Percentiles rank a stretch among this genome's conserved stretches.
phyloP scores from a whole-genome alignment of 2,329 filamentous ascomycete genomes.

The Lizonia empirigonia region DNA sequence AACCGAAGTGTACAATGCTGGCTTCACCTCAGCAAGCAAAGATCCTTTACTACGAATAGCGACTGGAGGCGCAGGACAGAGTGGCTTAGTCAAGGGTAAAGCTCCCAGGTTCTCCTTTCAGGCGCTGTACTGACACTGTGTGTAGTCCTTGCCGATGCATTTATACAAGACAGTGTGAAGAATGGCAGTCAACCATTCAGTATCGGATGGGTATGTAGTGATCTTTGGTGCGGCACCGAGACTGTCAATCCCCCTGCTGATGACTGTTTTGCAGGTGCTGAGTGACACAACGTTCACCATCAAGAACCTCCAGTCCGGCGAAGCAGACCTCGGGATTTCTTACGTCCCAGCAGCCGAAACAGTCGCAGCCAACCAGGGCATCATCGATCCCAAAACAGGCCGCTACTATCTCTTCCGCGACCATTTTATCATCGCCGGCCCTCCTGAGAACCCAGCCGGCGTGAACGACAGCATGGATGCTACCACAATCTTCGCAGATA shows the following conservation, averaged over 20 bases:
- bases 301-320: conserved; percentile 49
- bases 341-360: conserved; percentile 53
- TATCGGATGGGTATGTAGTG: conserved; percentile 50
- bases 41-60: conserved; percentile 37
- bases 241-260: too few species aligned
- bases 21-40: conserved; percentile 13
- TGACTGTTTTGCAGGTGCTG: too few species aligned
- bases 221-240: too few species aligned
- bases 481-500: conserved; percentile 42
- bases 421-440: conserved; percentile 55
- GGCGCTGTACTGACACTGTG: background rate
- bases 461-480: conserved; percentile 40
- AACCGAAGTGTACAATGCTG: conserved; percentile 29
- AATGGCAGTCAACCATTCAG: conserved; percentile 45
- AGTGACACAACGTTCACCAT: conserved; percentile 56
- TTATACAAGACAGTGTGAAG: conserved; percentile 43
- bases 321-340: conserved; percentile 55
- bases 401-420: conserved; percentile 56
- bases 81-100: conserved; percentile 44
- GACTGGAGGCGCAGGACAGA: conserved; percentile 49
- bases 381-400: conserved; percentile 31
- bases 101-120: too few species aligned
- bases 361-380: conserved; percentile 51
- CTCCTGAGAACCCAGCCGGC: conserved; percentile 43
- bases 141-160: conserved; percentile 46